A percentile compares a stretch with the other conserved stretches of the same genome.
These are phyloP conservation scores for Suillus sp. DNA, from an alignment of 768 basidiomycete genomes.

Conservation along the genomic window DNA sequence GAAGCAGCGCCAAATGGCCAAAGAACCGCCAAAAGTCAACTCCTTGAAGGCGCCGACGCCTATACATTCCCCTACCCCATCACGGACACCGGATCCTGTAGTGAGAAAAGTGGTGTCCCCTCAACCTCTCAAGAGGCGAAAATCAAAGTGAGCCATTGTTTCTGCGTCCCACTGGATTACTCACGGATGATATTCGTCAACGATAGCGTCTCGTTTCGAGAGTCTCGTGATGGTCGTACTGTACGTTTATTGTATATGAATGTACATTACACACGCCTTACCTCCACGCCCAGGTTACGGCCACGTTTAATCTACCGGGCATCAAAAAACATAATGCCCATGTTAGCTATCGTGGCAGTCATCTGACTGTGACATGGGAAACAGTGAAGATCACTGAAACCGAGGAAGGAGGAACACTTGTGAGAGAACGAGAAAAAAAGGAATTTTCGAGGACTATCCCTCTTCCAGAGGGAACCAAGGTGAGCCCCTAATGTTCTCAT, in stretches of 20 bases:
- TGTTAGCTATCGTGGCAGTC: constrained; percentile 66
- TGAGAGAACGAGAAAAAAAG: constrained; percentile 65
- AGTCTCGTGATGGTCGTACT: constrained; percentile 67
- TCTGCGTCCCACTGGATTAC: constrained; percentile 10
- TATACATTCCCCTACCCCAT: constrained; percentile 16
- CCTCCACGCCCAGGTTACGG: constrained; percentile 49
- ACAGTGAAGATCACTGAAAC: constrained; percentile 59
- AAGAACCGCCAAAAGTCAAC: constrained; percentile 68
- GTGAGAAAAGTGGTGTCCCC: constrained; percentile 36
- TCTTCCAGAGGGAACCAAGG: constrained; percentile 72
- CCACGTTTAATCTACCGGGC: constrained; percentile 70
- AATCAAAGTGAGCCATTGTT: constrained; percentile 59
- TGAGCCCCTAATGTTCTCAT: constrained; percentile 32
- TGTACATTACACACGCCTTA: constrained; percentile 22
- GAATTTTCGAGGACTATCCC: constrained; percentile 69
- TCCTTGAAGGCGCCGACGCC: constrained; percentile 50
- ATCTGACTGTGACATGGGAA: constrained; percentile 69
- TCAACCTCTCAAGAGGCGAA: constrained; percentile 52
- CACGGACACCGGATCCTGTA: constrained; percentile 31
- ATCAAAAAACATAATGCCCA: constrained; percentile 75
- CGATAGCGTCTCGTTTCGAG: constrained; percentile 65
- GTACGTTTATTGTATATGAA: constrained; percentile 33
- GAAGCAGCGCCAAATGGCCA: constrained; percentile 68
- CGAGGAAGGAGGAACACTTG: constrained; percentile 59
- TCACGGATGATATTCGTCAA: constrained; percentile 16